Evolutionary conservation across 164 flowering plant genomes (phyloP).

Genomic region (Stephania cephalantha): DNA sequence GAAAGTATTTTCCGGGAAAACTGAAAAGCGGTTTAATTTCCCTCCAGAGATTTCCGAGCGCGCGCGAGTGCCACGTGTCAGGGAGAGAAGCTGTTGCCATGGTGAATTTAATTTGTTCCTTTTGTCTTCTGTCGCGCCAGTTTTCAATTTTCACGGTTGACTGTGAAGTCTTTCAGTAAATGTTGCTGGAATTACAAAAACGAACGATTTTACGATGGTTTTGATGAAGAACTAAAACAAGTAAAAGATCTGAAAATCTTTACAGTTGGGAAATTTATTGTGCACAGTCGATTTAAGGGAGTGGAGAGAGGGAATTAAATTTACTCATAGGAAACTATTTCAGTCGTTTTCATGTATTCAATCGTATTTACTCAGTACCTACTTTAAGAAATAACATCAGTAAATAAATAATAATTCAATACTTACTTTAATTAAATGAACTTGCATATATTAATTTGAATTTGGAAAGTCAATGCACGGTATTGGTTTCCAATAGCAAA

Average conservation of each 20-base stretch:
- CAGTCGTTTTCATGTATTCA: too few relatives aligned
- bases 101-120: background rate
- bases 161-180: background rate
- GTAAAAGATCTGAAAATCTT: constrained; percentile 3
- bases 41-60: background rate
- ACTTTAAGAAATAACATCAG: too few relatives aligned
- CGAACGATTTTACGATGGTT: background rate
- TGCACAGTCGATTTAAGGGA: background rate
- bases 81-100: background rate
- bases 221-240: background rate
- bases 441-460: too few relatives aligned
- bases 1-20: too few relatives aligned
- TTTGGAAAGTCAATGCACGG: too few relatives aligned
- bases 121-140: background rate
- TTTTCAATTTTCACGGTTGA: background rate
- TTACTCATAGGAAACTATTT: too few relatives aligned
- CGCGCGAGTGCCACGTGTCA: too few relatives aligned
- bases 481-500: too few relatives aligned
- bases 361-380: too few relatives aligned
- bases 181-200: background rate
- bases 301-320: background rate
- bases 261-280: constrained; percentile 1
- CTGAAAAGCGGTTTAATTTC: background rate
- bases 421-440: too few relatives aligned
- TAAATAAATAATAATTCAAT: too few relatives aligned